phyloP scores from a whole-genome alignment of 1,284 basidiomycete species.

The Irpex sp. region DNA sequence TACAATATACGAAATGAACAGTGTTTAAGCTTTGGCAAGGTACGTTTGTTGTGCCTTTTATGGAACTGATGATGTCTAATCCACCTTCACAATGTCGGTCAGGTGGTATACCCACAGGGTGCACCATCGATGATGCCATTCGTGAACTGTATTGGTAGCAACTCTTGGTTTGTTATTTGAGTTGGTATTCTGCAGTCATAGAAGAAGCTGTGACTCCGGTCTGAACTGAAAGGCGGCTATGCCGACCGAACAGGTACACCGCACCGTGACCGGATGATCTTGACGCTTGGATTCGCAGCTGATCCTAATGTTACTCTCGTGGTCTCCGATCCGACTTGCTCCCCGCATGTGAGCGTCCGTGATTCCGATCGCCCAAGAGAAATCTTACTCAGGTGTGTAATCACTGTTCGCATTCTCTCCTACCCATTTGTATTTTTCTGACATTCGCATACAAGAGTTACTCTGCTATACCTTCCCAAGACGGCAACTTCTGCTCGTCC shows the following conservation, averaged over 20 bases:
- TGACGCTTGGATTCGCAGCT: background rate
- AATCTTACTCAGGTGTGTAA: background rate
- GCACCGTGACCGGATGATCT: background rate
- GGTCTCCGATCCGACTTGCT: background rate
- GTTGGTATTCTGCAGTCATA: background rate
- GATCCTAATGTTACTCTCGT: background rate
- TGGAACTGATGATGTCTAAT: background rate
- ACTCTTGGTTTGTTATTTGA: background rate
- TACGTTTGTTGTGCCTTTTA: background rate
- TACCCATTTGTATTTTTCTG: background rate
- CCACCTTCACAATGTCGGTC: background rate
- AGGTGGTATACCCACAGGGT: background rate
- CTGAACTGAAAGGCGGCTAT: background rate
- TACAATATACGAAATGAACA: background rate
- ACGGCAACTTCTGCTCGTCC: background rate
- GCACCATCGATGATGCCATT: background rate
- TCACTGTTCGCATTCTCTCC: background rate
- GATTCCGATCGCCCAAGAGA: background rate
- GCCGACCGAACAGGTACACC: background rate
- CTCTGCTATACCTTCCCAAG: background rate
- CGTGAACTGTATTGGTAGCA: background rate
- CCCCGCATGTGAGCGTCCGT: background rate
- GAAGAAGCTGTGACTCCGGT: background rate
- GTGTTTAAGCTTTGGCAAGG: background rate
- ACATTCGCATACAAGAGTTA: background rate